Evolutionary conservation across 768 basidiomycete genomes (phyloP).

Genomic region (Mycena indigotica): DNA sequence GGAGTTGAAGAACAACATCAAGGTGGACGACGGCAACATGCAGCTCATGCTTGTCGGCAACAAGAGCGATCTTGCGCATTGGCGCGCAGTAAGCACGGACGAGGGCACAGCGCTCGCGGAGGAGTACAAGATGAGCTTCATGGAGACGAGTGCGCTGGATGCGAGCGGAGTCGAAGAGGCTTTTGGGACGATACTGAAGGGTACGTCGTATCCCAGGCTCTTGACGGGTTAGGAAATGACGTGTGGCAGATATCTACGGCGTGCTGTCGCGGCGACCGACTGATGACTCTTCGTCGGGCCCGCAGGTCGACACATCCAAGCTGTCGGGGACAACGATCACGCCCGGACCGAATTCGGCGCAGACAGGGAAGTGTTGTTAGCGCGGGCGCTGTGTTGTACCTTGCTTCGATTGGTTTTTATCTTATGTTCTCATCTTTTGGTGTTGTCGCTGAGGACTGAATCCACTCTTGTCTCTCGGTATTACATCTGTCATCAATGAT

Average conservation of each 20-base stretch:
- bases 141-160: constrained; percentile 2
- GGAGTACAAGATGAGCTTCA: constrained; percentile 1
- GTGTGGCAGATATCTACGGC: neutral
- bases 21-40: neutral
- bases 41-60: constrained; percentile 2
- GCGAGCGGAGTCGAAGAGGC: neutral
- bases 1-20: neutral
- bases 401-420: too few species aligned
- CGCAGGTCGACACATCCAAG: neutral
- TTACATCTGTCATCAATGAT: too few species aligned
- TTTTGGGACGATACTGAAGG: neutral
- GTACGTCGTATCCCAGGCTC: neutral
- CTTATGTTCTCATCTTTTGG: too few species aligned
- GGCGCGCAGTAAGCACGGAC: neutral
- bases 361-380: neutral
- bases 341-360: neutral
- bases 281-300: neutral
- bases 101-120: neutral
- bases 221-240: neutral
- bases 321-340: neutral
- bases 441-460: too few species aligned
- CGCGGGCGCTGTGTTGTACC: too few species aligned
- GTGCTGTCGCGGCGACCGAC: neutral
- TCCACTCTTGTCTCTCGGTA: too few species aligned
- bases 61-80: neutral